Evolutionary conservation across 768 basidiomycete species (phyloP).

Genomic region (Russula emetica): DNA sequence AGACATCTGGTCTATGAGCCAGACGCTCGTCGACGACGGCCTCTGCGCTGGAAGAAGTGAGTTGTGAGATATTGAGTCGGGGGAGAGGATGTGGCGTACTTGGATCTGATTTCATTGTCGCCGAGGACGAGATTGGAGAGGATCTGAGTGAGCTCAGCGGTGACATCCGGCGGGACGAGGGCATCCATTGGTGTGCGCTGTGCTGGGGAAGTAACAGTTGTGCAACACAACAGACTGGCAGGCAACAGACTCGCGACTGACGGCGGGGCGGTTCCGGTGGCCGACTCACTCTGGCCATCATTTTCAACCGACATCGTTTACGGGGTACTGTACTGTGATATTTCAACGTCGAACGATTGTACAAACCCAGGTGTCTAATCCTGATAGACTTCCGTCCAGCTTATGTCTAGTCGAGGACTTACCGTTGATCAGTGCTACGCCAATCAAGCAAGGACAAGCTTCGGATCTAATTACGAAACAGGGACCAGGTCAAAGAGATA

Average conservation of each 20-base stretch:
- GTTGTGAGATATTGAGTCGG: not conserved
- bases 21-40: slow-evolving; percentile 78
- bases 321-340: too few species aligned
- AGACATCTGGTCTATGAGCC: slow-evolving; percentile 71
- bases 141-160: slow-evolving; percentile 74
- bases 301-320: too few species aligned
- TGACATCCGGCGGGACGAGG: slow-evolving; percentile 57
- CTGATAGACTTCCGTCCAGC: too few species aligned
- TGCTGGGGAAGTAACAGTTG: not conserved
- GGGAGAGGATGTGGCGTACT: slow-evolving; percentile 38
- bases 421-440: too few species aligned
- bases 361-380: too few species aligned
- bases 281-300: too few species aligned
- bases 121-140: slow-evolving; percentile 80
- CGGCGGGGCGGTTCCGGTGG: not conserved
- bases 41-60: slow-evolving; percentile 52
- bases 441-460: too few species aligned
- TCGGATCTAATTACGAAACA: too few species aligned
- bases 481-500: too few species aligned
- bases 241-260: not conserved
- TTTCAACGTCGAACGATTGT: too few species aligned
- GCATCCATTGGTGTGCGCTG: slow-evolving; percentile 20
- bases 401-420: too few species aligned
- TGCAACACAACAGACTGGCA: too few species aligned
- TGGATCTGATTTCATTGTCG: slow-evolving; percentile 76